phyloP scores from a whole-genome alignment of 495 filamentous ascomycete species.

The Glonium stellatum region DNA sequence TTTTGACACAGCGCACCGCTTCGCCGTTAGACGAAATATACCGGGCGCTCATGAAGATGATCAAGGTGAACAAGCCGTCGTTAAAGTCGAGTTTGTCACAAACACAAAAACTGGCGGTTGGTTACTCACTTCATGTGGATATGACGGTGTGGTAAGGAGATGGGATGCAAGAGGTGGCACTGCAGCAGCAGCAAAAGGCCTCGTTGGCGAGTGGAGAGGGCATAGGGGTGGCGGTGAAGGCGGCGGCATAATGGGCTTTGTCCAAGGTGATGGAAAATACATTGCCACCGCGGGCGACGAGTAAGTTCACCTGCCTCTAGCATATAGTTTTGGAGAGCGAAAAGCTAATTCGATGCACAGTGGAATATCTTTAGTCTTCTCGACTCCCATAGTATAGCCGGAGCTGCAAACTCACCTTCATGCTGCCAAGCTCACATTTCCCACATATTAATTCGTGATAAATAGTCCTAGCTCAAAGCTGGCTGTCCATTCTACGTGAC shows the following conservation, averaged over 20 bases:
- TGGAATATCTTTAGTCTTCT: constrained; percentile 8
- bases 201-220: constrained; percentile 74
- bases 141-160: constrained; percentile 30
- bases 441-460: too few species aligned
- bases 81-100: constrained; percentile 81
- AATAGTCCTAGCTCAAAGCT: too few species aligned
- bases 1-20: constrained; percentile 76
- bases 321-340: background rate
- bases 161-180: constrained; percentile 33
- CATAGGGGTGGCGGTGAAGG: constrained; percentile 74
- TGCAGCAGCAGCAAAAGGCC: constrained; percentile 48
- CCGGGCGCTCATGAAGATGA: constrained; percentile 72
- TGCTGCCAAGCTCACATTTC: background rate
- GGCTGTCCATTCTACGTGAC: too few species aligned
- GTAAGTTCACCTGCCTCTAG: constrained; percentile 62
- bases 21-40: constrained; percentile 74
- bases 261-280: constrained; percentile 61
- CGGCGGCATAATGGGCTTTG: constrained; percentile 83
- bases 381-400: background rate
- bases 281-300: constrained; percentile 89
- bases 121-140: constrained; percentile 26
- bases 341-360: background rate
- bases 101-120: constrained; percentile 12
- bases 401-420: background rate
- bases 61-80: constrained; percentile 49